Percentiles rank a stretch among this genome's conserved stretches.
phyloP scores from a whole-genome alignment of 768 basidiomycete species.

The Suillus spraguei region DNA sequence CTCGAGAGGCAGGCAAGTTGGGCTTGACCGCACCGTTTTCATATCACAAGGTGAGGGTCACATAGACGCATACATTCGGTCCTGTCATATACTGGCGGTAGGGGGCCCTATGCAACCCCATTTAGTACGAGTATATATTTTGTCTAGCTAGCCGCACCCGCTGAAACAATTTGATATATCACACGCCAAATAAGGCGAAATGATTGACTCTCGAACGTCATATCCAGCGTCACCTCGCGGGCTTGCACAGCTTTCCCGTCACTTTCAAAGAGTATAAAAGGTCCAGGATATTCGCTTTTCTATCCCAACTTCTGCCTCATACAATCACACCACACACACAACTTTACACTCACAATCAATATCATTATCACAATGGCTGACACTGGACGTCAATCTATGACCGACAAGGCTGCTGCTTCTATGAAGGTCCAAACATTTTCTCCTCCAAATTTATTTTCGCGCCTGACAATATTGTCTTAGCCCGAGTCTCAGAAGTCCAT shows the following conservation, averaged over 20 bases:
- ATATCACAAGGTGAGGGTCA: too few relatives aligned
- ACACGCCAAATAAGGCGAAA: constrained; percentile 6
- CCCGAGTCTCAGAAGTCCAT: constrained; percentile 62
- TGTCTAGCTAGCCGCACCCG: too few relatives aligned
- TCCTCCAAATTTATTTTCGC: too few relatives aligned
- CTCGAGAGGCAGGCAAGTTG: constrained; percentile 19
- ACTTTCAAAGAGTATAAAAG: constrained; percentile 14
- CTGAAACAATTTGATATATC: too few relatives aligned
- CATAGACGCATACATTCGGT: too few relatives aligned
- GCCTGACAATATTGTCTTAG: constrained; percentile 27
- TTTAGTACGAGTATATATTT: too few relatives aligned
- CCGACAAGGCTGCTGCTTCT: constrained; percentile 55
- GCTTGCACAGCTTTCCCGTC: background rate
- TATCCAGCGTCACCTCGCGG: constrained; percentile 12
- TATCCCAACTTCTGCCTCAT: background rate
- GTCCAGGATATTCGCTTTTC: background rate
- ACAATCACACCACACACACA: background rate
- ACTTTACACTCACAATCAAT: background rate
- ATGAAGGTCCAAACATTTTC: constrained; percentile 43
- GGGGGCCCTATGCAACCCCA: too few relatives aligned
- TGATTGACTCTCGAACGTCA: constrained; percentile 8
- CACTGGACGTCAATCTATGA: constrained; percentile 56
- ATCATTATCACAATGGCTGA: constrained; percentile 50
- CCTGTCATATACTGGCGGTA: too few relatives aligned
- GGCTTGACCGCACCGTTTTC: background rate